Conservation (phyloP, 352 stramenopile genomes). For the Globisporangium viniferum region DNA sequence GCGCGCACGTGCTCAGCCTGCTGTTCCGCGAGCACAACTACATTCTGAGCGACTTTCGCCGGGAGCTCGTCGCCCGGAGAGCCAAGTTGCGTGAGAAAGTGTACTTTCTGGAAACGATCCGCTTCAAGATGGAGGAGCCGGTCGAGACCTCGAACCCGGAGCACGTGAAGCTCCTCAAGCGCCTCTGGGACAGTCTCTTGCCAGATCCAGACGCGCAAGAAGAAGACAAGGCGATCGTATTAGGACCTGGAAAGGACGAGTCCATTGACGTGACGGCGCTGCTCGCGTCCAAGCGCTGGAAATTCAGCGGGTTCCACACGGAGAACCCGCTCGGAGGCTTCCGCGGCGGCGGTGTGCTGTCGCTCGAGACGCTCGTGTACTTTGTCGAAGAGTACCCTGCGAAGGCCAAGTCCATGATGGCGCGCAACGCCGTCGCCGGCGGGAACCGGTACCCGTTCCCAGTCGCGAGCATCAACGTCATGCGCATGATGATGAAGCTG, state of each 20-base stretch:
- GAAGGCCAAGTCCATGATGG: constrained; percentile 75
- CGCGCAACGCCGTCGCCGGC: constrained; percentile 60
- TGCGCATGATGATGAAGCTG: constrained; percentile 83
- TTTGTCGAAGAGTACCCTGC: constrained; percentile 81
- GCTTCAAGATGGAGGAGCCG: constrained; percentile 68
- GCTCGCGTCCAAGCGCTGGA: constrained; percentile 62
- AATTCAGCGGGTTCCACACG: constrained; percentile 75
- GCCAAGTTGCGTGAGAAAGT: constrained; percentile 63
- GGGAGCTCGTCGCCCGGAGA: constrained; percentile 47
- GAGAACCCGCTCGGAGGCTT: constrained; percentile 76
- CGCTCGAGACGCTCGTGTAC: constrained; percentile 68
- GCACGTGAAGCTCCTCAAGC: constrained; percentile 61
- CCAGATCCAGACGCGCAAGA: constrained; percentile 2
- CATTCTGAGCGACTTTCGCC: constrained; percentile 59
- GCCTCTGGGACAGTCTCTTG: constrained; percentile 66
- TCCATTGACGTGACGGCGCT: constrained; percentile 46
- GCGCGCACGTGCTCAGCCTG: constrained; percentile 58
- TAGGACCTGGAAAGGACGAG: constrained; percentile 9
- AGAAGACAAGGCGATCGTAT: constrained; percentile 22
- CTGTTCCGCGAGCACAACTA: constrained; percentile 57
- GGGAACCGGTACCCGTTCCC: constrained; percentile 82
- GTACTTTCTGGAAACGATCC: constrained; percentile 53
- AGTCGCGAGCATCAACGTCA: constrained; percentile 82
- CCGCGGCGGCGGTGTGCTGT: constrained; percentile 66
- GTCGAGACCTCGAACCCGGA: constrained; percentile 50